These are phyloP conservation scores for Lasiosphaeria hispida DNA, from an alignment of 495 filamentous ascomycete genomes.

Conservation along the genomic window DNA sequence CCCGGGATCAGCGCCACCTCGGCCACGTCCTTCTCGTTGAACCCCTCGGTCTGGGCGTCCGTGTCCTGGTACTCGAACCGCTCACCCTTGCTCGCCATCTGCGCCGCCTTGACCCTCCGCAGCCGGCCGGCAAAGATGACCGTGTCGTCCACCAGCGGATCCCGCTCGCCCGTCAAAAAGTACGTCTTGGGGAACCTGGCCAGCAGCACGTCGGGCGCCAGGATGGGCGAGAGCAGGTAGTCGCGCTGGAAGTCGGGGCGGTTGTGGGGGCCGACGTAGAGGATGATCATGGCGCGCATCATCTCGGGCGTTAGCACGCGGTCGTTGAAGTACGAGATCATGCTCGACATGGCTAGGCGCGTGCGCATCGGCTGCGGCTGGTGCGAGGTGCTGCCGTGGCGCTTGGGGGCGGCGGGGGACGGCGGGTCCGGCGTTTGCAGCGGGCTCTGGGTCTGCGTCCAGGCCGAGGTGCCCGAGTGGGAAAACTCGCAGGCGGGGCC, in stretches of 20 bases:
- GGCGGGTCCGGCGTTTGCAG: background rate
- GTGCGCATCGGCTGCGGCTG: slow-evolving; percentile 72
- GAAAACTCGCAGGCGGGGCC: slow-evolving; percentile 44
- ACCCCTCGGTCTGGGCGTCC: slow-evolving; percentile 39
- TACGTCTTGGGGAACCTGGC: slow-evolving; percentile 85
- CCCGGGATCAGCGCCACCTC: slow-evolving; percentile 84
- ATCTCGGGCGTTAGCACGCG: slow-evolving; percentile 93
- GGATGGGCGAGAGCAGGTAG: slow-evolving; percentile 81
- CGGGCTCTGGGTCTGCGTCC: slow-evolving; percentile 29
- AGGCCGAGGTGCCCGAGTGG: slow-evolving; percentile 38
- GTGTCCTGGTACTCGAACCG: slow-evolving; percentile 33
- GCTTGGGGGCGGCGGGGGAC: slow-evolving; percentile 15
- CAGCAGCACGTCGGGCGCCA: slow-evolving; percentile 81
- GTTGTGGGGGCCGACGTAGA: slow-evolving; percentile 92
- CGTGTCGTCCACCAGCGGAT: slow-evolving; percentile 94
- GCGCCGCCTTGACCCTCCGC: slow-evolving; percentile 73
- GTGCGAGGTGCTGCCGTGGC: slow-evolving; percentile 35
- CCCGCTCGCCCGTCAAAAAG: slow-evolving; percentile 90
- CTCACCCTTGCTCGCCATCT: slow-evolving; percentile 32
- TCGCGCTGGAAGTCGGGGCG: slow-evolving; percentile 90
- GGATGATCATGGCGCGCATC: slow-evolving; percentile 98
- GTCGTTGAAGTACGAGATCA: slow-evolving; percentile 97
- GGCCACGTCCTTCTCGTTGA: slow-evolving; percentile 73
- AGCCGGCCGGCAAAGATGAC: slow-evolving; percentile 90
- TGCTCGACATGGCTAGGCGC: slow-evolving; percentile 84